Evolutionary conservation across 495 filamentous ascomycete species (phyloP), one percentile per base, ranked within the genome.

Genomic region (Halenospora varia): DNA sequence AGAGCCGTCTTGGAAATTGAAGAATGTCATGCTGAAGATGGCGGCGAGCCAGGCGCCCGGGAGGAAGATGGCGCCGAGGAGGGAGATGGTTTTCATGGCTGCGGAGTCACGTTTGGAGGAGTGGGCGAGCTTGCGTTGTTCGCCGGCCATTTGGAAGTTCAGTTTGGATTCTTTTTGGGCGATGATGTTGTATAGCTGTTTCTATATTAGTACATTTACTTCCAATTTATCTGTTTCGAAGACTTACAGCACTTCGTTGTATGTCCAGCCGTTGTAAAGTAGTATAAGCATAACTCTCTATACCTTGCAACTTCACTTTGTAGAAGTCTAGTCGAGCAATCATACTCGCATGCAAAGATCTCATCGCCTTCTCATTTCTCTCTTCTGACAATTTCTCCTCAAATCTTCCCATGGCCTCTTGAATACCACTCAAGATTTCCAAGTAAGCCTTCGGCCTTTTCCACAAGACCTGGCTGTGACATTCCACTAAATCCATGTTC

Each of bases 21-120:
- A 82, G 55, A 82, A 82, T 4, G 79, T 76, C 76, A 80, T 82
- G 67, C 70, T 72, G 61, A 82, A 82, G 42, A 82, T 61, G 3
- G 78, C 79, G 2, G 78, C 76, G 25, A 82, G 70, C 56, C 73
- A 77, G 1, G 79, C 80, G 10, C 77, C 78, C 1, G 80, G 80
- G 0, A 82, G 69, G 66, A 82, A 82, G 22, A 82, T 69, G 24
- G 80, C 77, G 35, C 80, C 80, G 20, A 82, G 72, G 2, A 82
- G 72, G 3, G 78, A 79, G 44, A 82, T 67, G 15, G 77, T 78
- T 60, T 82, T 82, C 80, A 80, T 81, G 4, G 78, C 78, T 8
- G 73, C 73, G 29, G 75, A 75, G 60, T 82, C 80, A 19, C 80
- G 72, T 62, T 80, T 82, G 41, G 71, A 73, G n/a, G 77, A 75